These are phyloP conservation scores for Fusarium proliferatum DNA, from an alignment of 2,329 filamentous ascomycete species.

Conservation along the genomic window DNA sequence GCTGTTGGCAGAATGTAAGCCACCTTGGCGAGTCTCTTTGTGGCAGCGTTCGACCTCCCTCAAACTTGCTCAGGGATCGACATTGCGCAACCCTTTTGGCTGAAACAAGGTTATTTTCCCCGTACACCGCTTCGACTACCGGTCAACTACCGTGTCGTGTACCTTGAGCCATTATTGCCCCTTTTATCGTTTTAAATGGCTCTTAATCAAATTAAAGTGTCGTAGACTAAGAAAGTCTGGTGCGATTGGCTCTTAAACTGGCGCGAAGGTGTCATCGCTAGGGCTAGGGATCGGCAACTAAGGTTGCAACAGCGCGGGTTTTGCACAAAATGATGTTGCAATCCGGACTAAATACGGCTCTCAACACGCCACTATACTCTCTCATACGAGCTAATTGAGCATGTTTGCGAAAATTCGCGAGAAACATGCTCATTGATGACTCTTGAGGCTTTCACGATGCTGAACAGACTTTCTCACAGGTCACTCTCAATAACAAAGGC, in stretches of 20 bases:
- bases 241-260: not conserved
- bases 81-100: conserved; percentile 28
- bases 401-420: conserved; percentile 7
- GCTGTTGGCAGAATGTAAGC: not conserved
- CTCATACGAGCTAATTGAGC: conserved; percentile 3
- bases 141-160: not conserved
- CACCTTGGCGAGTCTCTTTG: not conserved
- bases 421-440: not conserved
- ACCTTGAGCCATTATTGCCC: not conserved
- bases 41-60: not conserved
- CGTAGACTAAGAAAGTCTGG: not conserved
- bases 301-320: not conserved
- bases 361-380: not conserved
- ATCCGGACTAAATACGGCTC: not conserved
- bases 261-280: not conserved
- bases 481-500: not conserved
- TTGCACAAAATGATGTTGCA: not conserved
- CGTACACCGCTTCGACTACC: conserved; percentile 9
- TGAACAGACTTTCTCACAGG: not conserved
- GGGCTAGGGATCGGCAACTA: not conserved
- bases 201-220: not conserved
- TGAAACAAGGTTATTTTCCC: not conserved
- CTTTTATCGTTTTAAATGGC: not conserved
- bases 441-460: not conserved
- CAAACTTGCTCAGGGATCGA: conserved; percentile 5